These are phyloP conservation scores for Evansstolkia leycettana DNA, from an alignment of 495 filamentous ascomycete species.

Conservation along the genomic window DNA sequence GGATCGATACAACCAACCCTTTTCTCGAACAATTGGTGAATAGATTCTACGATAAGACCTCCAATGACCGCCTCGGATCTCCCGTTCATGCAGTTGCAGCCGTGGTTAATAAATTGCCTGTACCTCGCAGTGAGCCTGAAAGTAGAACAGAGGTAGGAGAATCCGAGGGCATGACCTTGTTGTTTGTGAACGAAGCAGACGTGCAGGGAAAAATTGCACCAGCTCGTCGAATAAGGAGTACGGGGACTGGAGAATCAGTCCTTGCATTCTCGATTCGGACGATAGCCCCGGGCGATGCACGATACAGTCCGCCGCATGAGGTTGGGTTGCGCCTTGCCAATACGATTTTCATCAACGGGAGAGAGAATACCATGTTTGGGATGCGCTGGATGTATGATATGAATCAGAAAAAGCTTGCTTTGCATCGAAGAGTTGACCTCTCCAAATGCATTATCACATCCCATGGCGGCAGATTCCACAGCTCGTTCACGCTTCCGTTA, in stretches of 20 bases:
- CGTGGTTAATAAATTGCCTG: constrained; percentile 26
- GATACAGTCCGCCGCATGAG: constrained; percentile 18
- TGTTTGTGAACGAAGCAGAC: constrained; percentile 13
- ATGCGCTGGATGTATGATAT: constrained; percentile 38
- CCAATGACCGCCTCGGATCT: neutral
- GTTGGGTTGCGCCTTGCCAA: constrained; percentile 22
- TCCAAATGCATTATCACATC: constrained; percentile 19
- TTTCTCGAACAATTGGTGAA: constrained; percentile 23
- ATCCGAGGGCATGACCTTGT: constrained; percentile 23
- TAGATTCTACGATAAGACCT: constrained; percentile 8
- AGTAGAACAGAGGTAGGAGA: constrained; percentile 5
- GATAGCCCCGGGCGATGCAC: neutral
- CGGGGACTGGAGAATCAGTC: constrained; percentile 20
- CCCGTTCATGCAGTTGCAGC: constrained; percentile 20
- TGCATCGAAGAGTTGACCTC: constrained; percentile 17
- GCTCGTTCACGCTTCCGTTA: constrained; percentile 36
- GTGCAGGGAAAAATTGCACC: constrained; percentile 21
- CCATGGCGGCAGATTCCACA: constrained; percentile 6
- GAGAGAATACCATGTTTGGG: constrained; percentile 44
- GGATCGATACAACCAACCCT: constrained; percentile 19
- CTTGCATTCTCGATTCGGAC: constrained; percentile 18
- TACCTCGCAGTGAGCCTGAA: constrained; percentile 2
- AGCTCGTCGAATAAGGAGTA: constrained; percentile 18
- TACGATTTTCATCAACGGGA: constrained; percentile 54
- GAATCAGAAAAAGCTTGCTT: constrained; percentile 7